Evolutionary conservation across 2,329 filamentous ascomycete species (phyloP), one percentile per base, ranked within the genome.

Genomic region (Ascochyta fabae): DNA sequence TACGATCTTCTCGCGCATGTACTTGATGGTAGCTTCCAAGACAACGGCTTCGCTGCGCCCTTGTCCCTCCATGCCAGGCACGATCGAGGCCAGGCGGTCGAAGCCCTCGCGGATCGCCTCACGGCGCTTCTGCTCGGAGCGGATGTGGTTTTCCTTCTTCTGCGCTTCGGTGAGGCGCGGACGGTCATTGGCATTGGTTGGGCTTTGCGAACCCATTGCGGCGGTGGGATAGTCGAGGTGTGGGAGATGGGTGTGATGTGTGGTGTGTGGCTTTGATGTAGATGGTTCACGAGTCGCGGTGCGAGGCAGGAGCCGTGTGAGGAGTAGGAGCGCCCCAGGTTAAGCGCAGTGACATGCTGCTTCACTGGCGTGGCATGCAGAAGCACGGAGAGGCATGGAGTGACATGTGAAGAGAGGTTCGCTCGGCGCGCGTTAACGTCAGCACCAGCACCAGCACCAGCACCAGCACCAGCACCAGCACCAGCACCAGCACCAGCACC

Each of bases 1-100:
- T 10, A 67, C 60, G 27, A 80, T 72, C 70, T 79, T 69, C 46
- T 78, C 71, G 50, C 72, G 66, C 69, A 81, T 76, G 64, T 73
- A 75, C 41, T 75, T 72, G 50, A 82, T 75, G 1, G 79, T 80
- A 23, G 74, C 75, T 60, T 87, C 86, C 22, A 96, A 81, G n/a
- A 96, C 91, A 16, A 92, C 81, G 26, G 90, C 91, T 74, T 96
- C 92, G 61, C 91, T 95, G 41, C 92, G 86, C 1, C 90, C 92
- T 69, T 93, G 89, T 0, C 92, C 92, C 66, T 91, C 85, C 48
- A 96, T 82, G 0, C 90, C 91, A 0, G 92, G 92, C 1, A 96
- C 91, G 29, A 96, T 82, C 48, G 88, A 85, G 15, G 90, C 90
- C 24, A 96, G 83, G 31, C 87, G 84, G 74, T 96, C 91, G 73